Base-by-base conservation (phyloP, 108 stramenopile species). In the Parietichytrium sp. region DNA sequence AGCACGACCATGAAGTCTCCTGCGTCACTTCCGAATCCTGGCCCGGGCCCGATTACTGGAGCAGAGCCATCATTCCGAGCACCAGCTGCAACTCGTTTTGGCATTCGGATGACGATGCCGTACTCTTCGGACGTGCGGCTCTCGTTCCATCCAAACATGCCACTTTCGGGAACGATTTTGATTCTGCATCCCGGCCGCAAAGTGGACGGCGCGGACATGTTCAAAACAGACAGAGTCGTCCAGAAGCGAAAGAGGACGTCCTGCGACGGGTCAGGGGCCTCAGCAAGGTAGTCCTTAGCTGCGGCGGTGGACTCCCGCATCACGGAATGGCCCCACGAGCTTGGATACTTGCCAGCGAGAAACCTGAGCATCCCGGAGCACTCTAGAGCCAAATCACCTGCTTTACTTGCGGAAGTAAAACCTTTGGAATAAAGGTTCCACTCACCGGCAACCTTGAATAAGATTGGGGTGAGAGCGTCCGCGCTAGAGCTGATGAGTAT, bases 201-300 rank as follows among this genome's bases (percentile, higher is more conserved):
- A 6, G 61, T 72, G 29, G 61, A 72, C 0, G 61, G 61, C 61
- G 61, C 36, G n/a, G 61, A 72, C 61, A 72, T 72, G 42, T 72
- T 42, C 23, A 72, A 42, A 2, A 72, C 61, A 10, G 61, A 33
- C 7, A 72, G 61, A 15, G 61, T 72, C 23, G 61, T 72, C 61
- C 61, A 72, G 20, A 72, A 72, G 20, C 15, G 10, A 25, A 23
- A 72, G 0, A 72, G 42, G 6, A 45, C 42, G 29, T 72, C 61
- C 25, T 8, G 61, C 20, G 6, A 6, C 38, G 38, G 45, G 42
- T 72, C 61, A n/a, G 61, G 61, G 6, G 61, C 61, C 29, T 31
- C 45, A 42, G 10, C 29, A n/a, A 72, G 33, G 42, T 72, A 72
- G 10, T 72, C 61, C 45, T 45, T n/a, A 16, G 61, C 61, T 10